Evolutionary conservation across 768 basidiomycete species (phyloP), one percentile per base, ranked within the genome.

Genomic region (Lactifluus subvellereus): DNA sequence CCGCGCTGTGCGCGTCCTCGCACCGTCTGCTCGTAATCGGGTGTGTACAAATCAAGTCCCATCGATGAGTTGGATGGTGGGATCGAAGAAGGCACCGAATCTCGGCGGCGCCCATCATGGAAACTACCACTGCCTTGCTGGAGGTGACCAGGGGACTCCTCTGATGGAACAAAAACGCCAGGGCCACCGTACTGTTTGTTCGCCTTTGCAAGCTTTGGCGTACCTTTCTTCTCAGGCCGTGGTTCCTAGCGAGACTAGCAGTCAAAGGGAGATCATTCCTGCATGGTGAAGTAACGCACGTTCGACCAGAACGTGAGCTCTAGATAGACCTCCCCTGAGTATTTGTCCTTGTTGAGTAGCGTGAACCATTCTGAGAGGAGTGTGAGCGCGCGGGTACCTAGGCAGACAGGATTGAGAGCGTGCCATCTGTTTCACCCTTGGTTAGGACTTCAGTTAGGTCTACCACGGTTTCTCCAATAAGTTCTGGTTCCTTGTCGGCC

Each of bases 241-340:
- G 87, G 85, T 74, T 88, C 91, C 91, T 92, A 67, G 42, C n/a
- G 53, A 38, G 20, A 53, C 38, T 47, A 11, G 61, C 57, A 57
- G 40, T 62, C 42, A 57, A 58, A 33, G 48, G 52, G 35, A 13
- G 40, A 45, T 47, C 32, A 30, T 37, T 8, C 55, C 16, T 20
- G 27, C n/a, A 48, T 18, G n/a, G 51, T 16, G 27, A 60, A 52
- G 65, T 37, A 33, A 80, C 88, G 60, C 65, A 92, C 91, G 72
- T 93, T 92, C 10, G 94, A 94, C 86, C 91, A 99, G 77, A 96
- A 98, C 0, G 97, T 99, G 70, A 98, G 74, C 72, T 99, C 97
- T 22, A 98, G 79, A 72, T 96, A 98, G 13, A 99, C 87, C 73
- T 98, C 96, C 7, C 97, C 97, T 32, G 87, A 86, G 73, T 97